These are phyloP conservation scores for Mallotus repandus DNA, from an alignment of 441 rosid genomes.

Conservation along the genomic window DNA sequence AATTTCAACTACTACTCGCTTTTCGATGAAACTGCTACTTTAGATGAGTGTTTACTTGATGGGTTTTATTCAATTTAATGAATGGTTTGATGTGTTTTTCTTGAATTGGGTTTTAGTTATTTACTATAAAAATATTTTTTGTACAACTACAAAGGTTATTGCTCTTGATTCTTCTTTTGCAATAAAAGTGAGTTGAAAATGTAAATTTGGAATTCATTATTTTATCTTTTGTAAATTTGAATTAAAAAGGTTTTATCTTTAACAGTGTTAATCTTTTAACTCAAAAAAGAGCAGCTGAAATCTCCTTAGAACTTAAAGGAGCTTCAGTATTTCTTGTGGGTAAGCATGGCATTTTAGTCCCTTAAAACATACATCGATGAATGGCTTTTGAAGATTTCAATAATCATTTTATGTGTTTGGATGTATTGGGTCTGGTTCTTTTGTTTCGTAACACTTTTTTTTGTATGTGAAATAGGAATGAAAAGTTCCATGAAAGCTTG, in stretches of 20 bases:
- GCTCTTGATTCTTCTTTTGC: conserved; percentile 21
- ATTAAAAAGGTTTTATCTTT: conserved; percentile 13
- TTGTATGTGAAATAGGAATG: conserved; percentile 47
- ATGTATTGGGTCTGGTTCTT: not conserved
- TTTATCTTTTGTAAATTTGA: not conserved
- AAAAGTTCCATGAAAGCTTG: conserved; percentile 51
- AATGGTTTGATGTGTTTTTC: not conserved
- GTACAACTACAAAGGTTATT: conserved; percentile 18
- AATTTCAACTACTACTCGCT: conserved; percentile 33
- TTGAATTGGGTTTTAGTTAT: not conserved
- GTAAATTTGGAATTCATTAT: not conserved
- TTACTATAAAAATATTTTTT: too few species aligned
- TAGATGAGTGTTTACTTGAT: conserved; percentile 32
- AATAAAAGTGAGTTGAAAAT: conserved; percentile 23
- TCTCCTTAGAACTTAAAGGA: conserved; percentile 63
- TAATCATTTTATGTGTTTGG: not conserved
- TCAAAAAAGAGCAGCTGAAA: conserved; percentile 67
- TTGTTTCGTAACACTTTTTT: conserved; percentile 3
- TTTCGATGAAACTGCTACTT: conserved; percentile 36
- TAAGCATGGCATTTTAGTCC: conserved; percentile 35
- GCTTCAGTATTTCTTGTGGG: conserved; percentile 79
- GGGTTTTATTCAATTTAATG: not conserved
- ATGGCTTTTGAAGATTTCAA: not conserved
- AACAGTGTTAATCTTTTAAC: conserved; percentile 27
- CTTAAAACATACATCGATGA: not conserved